Evolutionary conservation across 2,329 filamentous ascomycete species (phyloP), one percentile per base, ranked within the genome.

Genomic region (Claviceps sp.): DNA sequence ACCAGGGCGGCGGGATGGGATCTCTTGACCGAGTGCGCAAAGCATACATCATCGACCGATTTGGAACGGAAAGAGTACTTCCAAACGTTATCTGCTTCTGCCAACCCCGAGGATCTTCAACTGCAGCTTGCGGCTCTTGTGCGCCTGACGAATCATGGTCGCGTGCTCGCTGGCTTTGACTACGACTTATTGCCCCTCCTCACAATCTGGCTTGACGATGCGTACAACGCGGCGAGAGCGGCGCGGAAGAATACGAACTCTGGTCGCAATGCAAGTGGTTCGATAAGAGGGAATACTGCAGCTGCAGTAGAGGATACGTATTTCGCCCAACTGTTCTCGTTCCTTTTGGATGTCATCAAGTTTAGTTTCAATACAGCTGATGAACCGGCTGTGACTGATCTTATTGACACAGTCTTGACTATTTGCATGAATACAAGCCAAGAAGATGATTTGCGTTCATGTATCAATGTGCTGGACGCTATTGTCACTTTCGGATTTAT

Each of bases 401-500:
- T 89, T 50, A 77, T 90, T 52, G 74, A 79, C 52, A 74, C 74
- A 13, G 68, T 86, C 8, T 71, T 88, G 45, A 67, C 72, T 50
- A 85, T 89, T 45, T 88, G 84, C 65, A 76, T 80, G 64, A 79
- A 76, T 57, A 88, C 85, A 1, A 81, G 75, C 48, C 71, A 76
- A 34, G 72, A 80, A 47, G 74, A 77, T 29, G 85, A 90, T 59
- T 72, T 90, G 53, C 74, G 73, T 50, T 77, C 80, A 17, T 85
- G 82, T 59, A 83, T 88, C 58, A 70, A 74, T 48, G 76, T 88
- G 47, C 76, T 89, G 53, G 79, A 87, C 61, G 76, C 81, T 9
- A 77, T 88, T 52, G 80, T 87, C 50, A 88, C 82, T 0, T 88
- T 85, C 62, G 82, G 83, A 4, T 77, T 80, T 37, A 79, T 90